Percentiles rank a stretch among this genome's conserved stretches.
phyloP scores from a whole-genome alignment of 2,329 filamentous ascomycete genomes.

The Pezicula radicicola region DNA sequence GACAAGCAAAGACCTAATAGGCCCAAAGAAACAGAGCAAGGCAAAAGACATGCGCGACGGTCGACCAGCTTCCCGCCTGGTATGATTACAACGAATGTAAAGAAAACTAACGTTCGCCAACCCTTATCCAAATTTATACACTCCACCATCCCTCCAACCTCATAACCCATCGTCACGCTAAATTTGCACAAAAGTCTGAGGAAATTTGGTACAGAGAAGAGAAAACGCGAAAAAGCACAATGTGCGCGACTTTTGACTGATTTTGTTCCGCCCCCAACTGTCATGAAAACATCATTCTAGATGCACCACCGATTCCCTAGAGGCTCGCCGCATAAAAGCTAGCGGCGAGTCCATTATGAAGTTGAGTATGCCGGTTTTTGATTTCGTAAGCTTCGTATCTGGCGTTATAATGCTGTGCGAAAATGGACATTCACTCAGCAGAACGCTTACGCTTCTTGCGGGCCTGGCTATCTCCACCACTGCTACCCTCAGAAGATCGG shows the following conservation, averaged over 20 bases:
- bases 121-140: constrained; percentile 17
- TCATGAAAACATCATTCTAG: constrained; percentile 26
- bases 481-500: constrained; percentile 49
- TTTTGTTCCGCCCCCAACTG: constrained; percentile 23
- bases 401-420: constrained; percentile 7
- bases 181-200: constrained; percentile 25
- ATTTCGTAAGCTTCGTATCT: constrained; percentile 26
- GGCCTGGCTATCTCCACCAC: constrained; percentile 41
- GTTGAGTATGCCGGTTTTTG: constrained; percentile 17
- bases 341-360: constrained; percentile 22
- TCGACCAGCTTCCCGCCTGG: constrained; percentile 24
- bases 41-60: constrained; percentile 19
- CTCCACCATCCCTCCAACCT: constrained; percentile 12
- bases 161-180: constrained; percentile 30
- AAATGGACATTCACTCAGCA: constrained; percentile 37
- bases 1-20: constrained; percentile 10
- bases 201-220: constrained; percentile 29
- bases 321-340: constrained; percentile 19
- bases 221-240: constrained; percentile 15
- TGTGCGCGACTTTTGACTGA: constrained; percentile 21
- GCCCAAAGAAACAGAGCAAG: constrained; percentile 14
- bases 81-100: constrained; percentile 31
- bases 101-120: constrained; percentile 15
- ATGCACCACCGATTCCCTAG: constrained; percentile 24
- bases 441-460: constrained; percentile 81